Conservation (phyloP, 805 yeast species). For the Candida easanensis region DNA sequence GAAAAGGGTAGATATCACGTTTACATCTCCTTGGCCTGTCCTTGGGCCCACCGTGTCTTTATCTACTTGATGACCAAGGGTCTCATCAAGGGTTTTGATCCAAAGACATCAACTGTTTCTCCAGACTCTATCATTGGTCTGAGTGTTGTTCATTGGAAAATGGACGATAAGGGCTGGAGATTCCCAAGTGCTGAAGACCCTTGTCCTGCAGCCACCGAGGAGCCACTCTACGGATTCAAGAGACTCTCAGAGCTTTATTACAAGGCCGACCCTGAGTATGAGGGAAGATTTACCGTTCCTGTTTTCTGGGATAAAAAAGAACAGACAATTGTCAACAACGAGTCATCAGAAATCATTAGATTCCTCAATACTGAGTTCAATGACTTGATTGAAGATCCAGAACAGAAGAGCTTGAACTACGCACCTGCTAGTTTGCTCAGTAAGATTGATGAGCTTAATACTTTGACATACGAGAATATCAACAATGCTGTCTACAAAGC, state of each 20-base stretch:
- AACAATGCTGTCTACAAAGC: conserved; percentile 93
- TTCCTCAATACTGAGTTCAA: conserved; percentile 77
- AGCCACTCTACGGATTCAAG: conserved; percentile 55
- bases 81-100: conserved; percentile 41
- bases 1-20: conserved; percentile 82
- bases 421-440: conserved; percentile 55
- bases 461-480: conserved; percentile 79
- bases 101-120: conserved; percentile 27
- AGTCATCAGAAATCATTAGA: conserved; percentile 84
- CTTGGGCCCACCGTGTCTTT: conserved; percentile 90
- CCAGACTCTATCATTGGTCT: conserved; percentile 50
- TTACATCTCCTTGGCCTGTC: conserved; percentile 87
- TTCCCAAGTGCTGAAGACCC: conserved; percentile 50
- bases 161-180: conserved; percentile 90
- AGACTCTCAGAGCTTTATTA: conserved; percentile 70
- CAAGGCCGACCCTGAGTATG: conserved; percentile 71
- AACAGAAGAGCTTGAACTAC: conserved; percentile 50
- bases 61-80: conserved; percentile 77
- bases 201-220: conserved; percentile 46
- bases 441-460: conserved; percentile 73
- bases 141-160: conserved; percentile 86
- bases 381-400: conserved; percentile 44
- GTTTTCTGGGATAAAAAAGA: conserved; percentile 87
- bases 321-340: conserved; percentile 85
- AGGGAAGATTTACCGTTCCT: conserved; percentile 89